Base-by-base conservation (phyloP, 257 asterid species). In the Perilla frutescens region DNA sequence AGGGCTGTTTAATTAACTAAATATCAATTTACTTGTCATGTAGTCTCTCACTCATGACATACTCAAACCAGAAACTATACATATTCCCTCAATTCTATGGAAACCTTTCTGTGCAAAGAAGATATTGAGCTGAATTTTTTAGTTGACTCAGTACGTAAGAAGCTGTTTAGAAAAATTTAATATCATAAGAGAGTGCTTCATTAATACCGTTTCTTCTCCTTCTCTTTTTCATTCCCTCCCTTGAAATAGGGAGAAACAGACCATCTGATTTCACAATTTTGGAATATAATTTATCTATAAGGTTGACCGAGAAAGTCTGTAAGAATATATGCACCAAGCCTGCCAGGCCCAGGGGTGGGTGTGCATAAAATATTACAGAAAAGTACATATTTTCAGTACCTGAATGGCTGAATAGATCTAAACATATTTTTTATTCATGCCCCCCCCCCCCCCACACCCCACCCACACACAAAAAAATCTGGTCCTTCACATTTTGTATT, bases 31-130 rank as follows among this genome's bases (percentile, higher is more conserved):
- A 14, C 53, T 37, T 65, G 69, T 4, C 66, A 7, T 29, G 53
- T 72, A 62, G 44, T 64, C 76, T 36, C 37, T 50, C 78, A 65
- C 51, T 59, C 78, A 65, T 73, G 49, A 70, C 55, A 66, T 61
- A 47, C 57, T 66, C 51, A 53, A 71, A 49, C 55, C 48, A 49
- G 32, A 10, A 76, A 79, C 15, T 11, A 11, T 62, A 67, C 44
- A 54, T 50, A 60, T 50, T 48, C 71, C 59, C 37, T 48, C 76
- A 66, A 15, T 64, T 62, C 48, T 70, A 49, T 15, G 20, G 50
- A 4, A 66, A 9, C 34, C 60, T 20, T 15, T 56, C 13, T 26
- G 44, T 6, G 10, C 6, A 0, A 44, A 53, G 44, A 39, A 48
- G 13, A 62, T 49, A 26, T 56, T 45, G 14, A 49, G 49, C 48